Evolutionary conservation across 768 basidiomycete genomes (phyloP), one percentile per base, ranked within the genome.

Genomic region (Phylloporus sp.): DNA sequence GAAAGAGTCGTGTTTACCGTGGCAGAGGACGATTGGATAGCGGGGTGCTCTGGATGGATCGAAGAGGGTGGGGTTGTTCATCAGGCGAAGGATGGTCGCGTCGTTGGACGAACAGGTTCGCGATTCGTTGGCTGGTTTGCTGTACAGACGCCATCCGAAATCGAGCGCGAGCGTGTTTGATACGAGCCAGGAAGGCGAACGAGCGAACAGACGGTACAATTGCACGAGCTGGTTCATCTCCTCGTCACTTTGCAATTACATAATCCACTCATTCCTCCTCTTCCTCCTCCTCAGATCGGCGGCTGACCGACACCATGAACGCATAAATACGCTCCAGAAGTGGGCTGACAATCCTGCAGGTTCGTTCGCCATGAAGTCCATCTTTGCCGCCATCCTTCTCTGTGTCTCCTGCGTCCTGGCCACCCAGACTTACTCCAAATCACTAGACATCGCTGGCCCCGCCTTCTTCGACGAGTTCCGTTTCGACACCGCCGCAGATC

Each of bases 21-120:
- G 95, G 61, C 91, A 96, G n/a, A 98, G 76, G 4, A 95, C 91
- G 46, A 99, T 84, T 2, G 92, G 91, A 64, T 90, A 81, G 6
- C 95, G 82, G 3, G 96, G 92, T 5, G 75, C 76, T 53, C 89
- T 77, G 4, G 86, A 55, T 1, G 90, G 90, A 52, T 93, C 80
- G 55, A 79, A 86, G 23, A 98, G 73, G 0, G 80, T 74, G 4
- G 94, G 90, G 56, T 89, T 81, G 38, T 72, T 70, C 57, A 96
- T 79, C 5, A 97, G 69, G 42, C 74, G 74, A 63, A 86, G 86
- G 5, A 90, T 82, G 13, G 64, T 69, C 24, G 50, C 18, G 24
- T 52, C 51, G 38, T 50, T n/a, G n/a, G n/a, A n/a, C n/a, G n/a
- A n/a, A n/a, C n/a, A n/a, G n/a, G n/a, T n/a, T n/a, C n/a, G n/a